Evolutionary conservation across 2,329 filamentous ascomycete genomes (phyloP).

Genomic region (Monosporascus sp.): DNA sequence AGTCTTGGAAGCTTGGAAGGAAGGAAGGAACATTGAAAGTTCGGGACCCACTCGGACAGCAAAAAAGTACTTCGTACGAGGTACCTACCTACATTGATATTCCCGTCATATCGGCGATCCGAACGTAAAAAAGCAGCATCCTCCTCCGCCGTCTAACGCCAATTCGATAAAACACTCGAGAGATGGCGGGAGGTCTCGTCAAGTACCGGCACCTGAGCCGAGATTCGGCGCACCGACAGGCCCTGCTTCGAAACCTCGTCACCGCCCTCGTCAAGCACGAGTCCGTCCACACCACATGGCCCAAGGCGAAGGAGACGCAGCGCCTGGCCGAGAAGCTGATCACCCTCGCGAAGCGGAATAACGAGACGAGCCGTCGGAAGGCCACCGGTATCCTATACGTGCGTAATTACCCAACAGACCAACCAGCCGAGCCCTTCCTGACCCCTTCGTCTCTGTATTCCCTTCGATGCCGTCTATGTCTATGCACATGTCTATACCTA

Average conservation of each 20-base stretch:
- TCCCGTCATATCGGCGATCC: background rate
- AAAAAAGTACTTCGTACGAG: no score
- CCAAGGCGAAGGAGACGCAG: constrained; percentile 96
- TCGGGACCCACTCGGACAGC: no score
- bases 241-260: constrained; percentile 90
- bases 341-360: constrained; percentile 89
- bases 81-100: no score
- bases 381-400: constrained; percentile 86
- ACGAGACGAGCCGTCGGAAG: constrained; percentile 68
- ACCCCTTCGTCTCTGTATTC: background rate
- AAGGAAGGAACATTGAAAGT: no score
- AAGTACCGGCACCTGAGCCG: constrained; percentile 89
- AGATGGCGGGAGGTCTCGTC: constrained; percentile 79
- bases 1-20: background rate
- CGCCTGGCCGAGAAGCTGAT: constrained; percentile 90
- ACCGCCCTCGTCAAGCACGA: constrained; percentile 92
- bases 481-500: background rate
- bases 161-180: constrained; percentile 1
- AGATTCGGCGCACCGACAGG: constrained; percentile 80
- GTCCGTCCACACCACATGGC: constrained; percentile 89
- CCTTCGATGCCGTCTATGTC: background rate
- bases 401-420: constrained; percentile 38
- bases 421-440: constrained; percentile 25
- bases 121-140: constrained; percentile 3
- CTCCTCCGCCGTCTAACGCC: constrained; percentile 11